Conservation (phyloP, 306 rosid genomes). For the Luffa acutangula region DNA sequence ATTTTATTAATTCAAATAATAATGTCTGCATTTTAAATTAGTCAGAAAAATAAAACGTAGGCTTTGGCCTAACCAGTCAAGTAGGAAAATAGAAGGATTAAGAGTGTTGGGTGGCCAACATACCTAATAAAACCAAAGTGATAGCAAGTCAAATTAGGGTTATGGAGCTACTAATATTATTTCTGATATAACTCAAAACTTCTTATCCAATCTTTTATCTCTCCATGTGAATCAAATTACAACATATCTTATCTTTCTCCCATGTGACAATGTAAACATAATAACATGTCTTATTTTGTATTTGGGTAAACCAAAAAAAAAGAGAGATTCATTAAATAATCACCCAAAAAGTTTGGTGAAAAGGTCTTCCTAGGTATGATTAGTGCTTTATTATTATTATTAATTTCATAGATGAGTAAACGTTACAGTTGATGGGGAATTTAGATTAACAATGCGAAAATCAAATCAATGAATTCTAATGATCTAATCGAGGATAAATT, state of each 20-base stretch:
- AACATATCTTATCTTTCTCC: neutral
- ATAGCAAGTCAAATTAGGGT: neutral
- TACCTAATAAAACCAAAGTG: neutral
- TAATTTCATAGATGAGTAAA: no score
- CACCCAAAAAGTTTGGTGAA: neutral
- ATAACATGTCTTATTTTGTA: neutral
- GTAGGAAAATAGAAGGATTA: neutral
- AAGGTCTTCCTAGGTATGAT: no score
- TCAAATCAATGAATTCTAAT: no score
- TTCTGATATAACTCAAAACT: neutral
- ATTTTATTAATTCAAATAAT: no score
- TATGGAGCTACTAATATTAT: neutral
- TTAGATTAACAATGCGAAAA: no score
- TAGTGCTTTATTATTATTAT: no score
- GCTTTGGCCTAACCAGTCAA: neutral
- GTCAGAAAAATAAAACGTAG: neutral
- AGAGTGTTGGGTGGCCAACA: neutral
- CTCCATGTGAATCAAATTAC: neutral
- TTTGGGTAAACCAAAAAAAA: neutral
- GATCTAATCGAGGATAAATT: no score
- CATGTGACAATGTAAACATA: neutral
- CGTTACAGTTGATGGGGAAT: no score
- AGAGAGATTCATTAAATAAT: neutral
- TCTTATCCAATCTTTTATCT: neutral
- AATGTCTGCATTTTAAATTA: no score